Base-by-base conservation (phyloP, 164 flowering plant species). In the Annona cherimola region DNA sequence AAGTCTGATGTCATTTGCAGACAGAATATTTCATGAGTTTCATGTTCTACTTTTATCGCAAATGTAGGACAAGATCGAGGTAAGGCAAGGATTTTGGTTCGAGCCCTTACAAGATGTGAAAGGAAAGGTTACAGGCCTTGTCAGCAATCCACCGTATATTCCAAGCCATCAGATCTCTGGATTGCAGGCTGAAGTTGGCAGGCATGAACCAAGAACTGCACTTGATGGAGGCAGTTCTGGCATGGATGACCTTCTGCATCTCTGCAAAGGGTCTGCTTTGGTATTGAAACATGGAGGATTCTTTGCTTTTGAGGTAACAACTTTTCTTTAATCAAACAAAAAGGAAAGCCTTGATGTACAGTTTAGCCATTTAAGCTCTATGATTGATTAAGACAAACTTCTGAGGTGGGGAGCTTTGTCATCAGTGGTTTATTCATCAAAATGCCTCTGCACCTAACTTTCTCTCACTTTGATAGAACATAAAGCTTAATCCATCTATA, bases 141-240 rank as follows among this genome's bases (percentile, higher is more conserved):
- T 91, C 66, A 93, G 98, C 79, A 95, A 95, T 75, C 99, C 98
- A 19, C 99, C 98, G 1, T 95, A 95, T 77, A 89, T 93, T 45
- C 99, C 99, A 54, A 91, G 89, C 71, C 78, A 75, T 18, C 69
- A 90, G 50, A 89, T 95, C 16, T 35, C 74, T 63, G 90, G 90
- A 19, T 84, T 95, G 69, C 99, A 95, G 82, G 92, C 97, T 71
- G 98, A 95, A 82, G 99, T 94, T 80, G 91, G 87, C 45, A 83
- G 76, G 76, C 94, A 95, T 76, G 99, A 95, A 79, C 98, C 98
- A 5, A 82, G 76, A 76, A 83, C 86, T 70, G 99, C 98, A 60
- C 79, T 95, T 46, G 99, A 95, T 79, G 99, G 99, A 41, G 99
- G 99, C 69, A 72, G 65, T 45, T 63, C 79, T 76, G 99, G 99